These are phyloP conservation scores for Chlamydomonas sp. DNA, from an alignment of 139 green algal genomes.

Conservation along the genomic window DNA sequence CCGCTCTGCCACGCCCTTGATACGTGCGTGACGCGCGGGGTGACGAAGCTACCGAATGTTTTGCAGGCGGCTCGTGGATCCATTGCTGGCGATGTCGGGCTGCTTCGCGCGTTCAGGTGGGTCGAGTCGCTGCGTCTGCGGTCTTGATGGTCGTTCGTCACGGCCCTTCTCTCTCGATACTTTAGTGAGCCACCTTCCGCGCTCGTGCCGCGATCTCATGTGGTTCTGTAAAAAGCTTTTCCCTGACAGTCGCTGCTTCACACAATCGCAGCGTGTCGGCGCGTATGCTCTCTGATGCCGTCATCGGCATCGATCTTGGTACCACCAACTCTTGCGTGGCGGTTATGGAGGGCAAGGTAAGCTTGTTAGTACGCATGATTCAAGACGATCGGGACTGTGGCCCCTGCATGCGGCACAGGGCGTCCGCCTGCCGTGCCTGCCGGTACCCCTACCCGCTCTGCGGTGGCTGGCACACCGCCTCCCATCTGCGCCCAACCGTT, in stretches of 20 bases:
- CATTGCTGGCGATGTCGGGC: background rate
- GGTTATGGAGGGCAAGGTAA: slow-evolving; percentile 98
- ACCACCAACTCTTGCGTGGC: slow-evolving; percentile 99
- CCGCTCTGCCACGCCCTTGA: background rate
- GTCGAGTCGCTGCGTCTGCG: background rate
- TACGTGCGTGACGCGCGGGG: too few species aligned
- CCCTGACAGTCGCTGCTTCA: background rate
- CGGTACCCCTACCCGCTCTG: too few species aligned
- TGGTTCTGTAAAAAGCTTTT: background rate
- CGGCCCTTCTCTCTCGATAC: too few species aligned
- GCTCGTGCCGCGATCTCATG: background rate
- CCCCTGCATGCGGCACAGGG: background rate
- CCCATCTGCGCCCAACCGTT: background rate
- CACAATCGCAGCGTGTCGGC: slow-evolving; percentile 54
- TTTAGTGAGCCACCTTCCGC: too few species aligned
- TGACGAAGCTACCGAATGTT: too few species aligned
- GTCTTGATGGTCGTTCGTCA: background rate
- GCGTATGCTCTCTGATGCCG: slow-evolving; percentile 72
- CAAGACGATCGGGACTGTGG: background rate
- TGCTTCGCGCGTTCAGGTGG: slow-evolving; percentile 15
- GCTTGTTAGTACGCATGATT: background rate
- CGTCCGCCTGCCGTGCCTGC: background rate
- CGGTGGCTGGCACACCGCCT: too few species aligned
- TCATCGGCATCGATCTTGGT: slow-evolving; percentile 99
- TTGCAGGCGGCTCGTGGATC: slow-evolving; percentile 6